These are phyloP conservation scores for Falciphora oryzae DNA, from an alignment of 2,329 filamentous ascomycete species.

Conservation along the genomic window DNA sequence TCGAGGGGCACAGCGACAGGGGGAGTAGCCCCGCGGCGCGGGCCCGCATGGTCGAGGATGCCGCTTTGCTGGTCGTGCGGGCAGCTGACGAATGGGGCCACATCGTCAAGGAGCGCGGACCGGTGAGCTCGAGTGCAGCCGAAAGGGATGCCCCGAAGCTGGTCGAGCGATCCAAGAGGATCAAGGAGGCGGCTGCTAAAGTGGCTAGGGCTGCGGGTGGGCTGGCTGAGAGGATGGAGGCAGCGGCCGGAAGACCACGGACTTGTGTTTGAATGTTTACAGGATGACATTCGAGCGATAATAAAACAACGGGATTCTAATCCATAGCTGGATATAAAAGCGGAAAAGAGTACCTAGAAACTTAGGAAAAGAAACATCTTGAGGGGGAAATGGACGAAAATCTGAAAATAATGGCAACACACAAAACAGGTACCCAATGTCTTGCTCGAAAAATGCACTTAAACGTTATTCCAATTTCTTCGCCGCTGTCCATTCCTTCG, in stretches of 20 bases:
- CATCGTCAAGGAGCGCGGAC: neutral
- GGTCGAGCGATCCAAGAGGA: conserved; percentile 1
- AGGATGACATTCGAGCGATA: too few relatives aligned
- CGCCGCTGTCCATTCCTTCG: conserved; percentile 18
- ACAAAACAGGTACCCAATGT: too few relatives aligned
- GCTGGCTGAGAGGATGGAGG: neutral
- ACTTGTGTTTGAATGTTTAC: too few relatives aligned
- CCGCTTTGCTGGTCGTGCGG: neutral
- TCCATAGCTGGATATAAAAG: too few relatives aligned
- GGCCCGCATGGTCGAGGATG: neutral
- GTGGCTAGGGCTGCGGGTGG: neutral
- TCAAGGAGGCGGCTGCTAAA: neutral
- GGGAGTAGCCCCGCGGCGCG: neutral
- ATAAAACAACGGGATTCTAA: too few relatives aligned
- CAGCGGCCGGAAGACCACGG: too few relatives aligned
- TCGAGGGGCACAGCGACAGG: neutral
- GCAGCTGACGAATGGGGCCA: neutral
- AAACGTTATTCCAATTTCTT: neutral
- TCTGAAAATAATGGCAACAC: too few relatives aligned
- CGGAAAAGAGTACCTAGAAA: too few relatives aligned
- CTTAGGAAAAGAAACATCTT: too few relatives aligned
- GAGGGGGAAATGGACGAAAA: too few relatives aligned
- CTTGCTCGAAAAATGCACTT: too few relatives aligned
- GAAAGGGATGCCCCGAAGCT: neutral
- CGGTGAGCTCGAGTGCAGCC: neutral